Evolutionary conservation across 2,329 filamentous ascomycete genomes (phyloP), one percentile per base, ranked within the genome.

Genomic region (Colletotrichum salicis): DNA sequence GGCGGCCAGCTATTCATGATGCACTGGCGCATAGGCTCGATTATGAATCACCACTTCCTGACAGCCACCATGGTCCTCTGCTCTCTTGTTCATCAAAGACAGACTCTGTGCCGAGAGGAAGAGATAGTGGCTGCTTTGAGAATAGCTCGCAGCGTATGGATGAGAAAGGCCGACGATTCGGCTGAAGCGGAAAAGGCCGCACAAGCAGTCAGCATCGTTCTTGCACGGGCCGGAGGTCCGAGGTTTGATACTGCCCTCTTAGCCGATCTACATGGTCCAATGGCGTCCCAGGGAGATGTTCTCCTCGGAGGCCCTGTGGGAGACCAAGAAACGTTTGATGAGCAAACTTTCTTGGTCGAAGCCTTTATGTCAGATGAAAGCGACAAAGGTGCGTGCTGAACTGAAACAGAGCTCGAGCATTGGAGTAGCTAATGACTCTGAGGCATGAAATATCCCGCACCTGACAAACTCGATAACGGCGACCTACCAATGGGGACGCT

Each of bases 31-130:
- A 51, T 67, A 11, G 63, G 63, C 3, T 71, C 68, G 1, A 66
- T 71, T 1, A 71, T 67, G 57, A 71, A 76, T n/a, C 75, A 77
- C 35, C 62, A 74, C 2, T 79, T 78, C n/a, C 62, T 78, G 0
- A 77, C 74, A 3, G 77, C 76, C 1, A 76, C 76, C 5, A 76
- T 77, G 74, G 70, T 76, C 1, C 69, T 76, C 4, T 78, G 76
- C 51, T 24, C 52, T 1, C 13, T 67, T 13, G n/a, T 71, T 0
- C 22, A 65, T 12, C 61, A n/a, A 0, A 33, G 58, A 4, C 48
- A 62, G 1, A 54, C 5, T 2, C 6, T 57, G 2, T 37, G 29
- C 1, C 51, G 22, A 1, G 64, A 33, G 11, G 51, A 41, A 3
- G 57, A 71, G 5, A 62, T 71, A 7, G 56, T 52, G 15, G 27